A percentile compares a stretch with the other conserved stretches of the same genome.
These are phyloP conservation scores for Chlorella ohadii DNA, from an alignment of 139 green algal species.

Conservation along the genomic window DNA sequence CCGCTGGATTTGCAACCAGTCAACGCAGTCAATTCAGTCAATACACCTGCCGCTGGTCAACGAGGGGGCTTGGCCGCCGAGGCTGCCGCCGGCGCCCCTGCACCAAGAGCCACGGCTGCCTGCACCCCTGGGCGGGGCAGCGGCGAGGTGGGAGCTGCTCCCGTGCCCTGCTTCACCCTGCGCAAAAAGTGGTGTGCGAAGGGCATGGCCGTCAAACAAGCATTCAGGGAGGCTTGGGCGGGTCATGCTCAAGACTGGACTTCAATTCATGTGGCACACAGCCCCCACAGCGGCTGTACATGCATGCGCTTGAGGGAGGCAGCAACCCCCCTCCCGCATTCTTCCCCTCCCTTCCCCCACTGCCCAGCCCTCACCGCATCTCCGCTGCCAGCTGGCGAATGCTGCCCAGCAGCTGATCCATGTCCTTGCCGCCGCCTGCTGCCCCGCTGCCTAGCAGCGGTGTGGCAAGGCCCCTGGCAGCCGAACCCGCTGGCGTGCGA, in stretches of 20 bases:
- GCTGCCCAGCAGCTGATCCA: conserved; percentile 1
- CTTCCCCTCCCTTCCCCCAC: neutral
- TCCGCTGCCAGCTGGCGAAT: conserved; percentile 22
- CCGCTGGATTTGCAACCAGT: no score
- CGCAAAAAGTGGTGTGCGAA: neutral
- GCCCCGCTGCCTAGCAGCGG: neutral
- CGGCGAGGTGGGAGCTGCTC: neutral
- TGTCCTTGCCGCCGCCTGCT: neutral
- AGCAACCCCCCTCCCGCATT: neutral
- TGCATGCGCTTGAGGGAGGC: neutral
- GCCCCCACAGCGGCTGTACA: no score
- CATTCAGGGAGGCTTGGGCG: no score
- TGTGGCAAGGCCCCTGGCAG: neutral
- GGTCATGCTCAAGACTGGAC: no score
- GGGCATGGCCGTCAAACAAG: no score
- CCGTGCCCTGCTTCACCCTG: neutral
- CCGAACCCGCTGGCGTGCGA: neutral
- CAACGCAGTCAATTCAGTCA: no score
- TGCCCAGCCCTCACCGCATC: conserved; percentile 8
- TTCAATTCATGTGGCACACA: no score
- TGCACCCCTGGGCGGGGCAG: no score
- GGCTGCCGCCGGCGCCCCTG: no score
- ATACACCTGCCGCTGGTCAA: no score
- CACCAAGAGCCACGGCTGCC: no score
- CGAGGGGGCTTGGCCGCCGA: no score